These are phyloP conservation scores for Fraxinus sp. DNA, from an alignment of 305 asterid species.

Conservation along the genomic window DNA sequence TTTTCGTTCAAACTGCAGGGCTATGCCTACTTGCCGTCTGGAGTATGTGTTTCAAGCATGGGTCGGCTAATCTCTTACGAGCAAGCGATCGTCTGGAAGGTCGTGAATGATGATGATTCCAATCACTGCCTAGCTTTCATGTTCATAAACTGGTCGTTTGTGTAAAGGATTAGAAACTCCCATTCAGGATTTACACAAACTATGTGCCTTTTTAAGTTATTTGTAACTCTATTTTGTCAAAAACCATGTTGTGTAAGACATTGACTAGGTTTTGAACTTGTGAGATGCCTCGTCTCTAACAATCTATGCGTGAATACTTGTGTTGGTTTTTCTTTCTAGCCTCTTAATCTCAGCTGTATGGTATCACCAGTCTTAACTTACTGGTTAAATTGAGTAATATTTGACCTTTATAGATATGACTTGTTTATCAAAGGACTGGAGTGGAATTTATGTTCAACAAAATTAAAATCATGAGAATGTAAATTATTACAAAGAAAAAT, in stretches of 20 bases:
- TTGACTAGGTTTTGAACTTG: conserved; percentile 19
- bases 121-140: conserved; percentile 92
- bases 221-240: conserved; percentile 33
- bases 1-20: conserved; percentile 44
- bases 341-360: not conserved
- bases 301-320: not conserved
- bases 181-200: not conserved
- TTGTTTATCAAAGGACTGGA: not conserved
- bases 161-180: conserved; percentile 33
- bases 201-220: conserved; percentile 28
- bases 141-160: conserved; percentile 97
- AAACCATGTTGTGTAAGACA: conserved; percentile 12
- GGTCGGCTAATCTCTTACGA: conserved; percentile 86
- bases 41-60: conserved; percentile 93
- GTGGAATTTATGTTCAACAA: not conserved
- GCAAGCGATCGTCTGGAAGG: conserved; percentile 90
- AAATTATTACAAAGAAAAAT: not conserved
- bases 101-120: conserved; percentile 71
- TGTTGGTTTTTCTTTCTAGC: not conserved
- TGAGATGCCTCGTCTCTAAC: conserved; percentile 22
- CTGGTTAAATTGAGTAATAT: not conserved
- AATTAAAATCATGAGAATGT: not conserved
- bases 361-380: not conserved
- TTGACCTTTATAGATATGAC: not conserved
- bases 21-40: conserved; percentile 72